Conservation (phyloP, 2,329 filamentous ascomycete species). For the Fusarium scirpi region DNA sequence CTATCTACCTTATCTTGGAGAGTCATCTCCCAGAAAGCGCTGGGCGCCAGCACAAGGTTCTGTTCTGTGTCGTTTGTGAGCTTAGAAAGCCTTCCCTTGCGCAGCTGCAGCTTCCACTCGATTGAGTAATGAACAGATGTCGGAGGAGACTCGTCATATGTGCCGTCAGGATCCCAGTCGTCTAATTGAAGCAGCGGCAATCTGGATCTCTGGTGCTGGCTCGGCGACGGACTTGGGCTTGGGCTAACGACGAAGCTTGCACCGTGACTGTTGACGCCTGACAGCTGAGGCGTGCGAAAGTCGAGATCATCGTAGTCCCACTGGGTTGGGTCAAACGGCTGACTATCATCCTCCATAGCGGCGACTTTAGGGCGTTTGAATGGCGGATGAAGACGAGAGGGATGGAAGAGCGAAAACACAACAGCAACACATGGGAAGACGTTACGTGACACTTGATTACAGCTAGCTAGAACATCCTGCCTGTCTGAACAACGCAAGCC, state of each 20-base stretch:
- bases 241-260: neutral
- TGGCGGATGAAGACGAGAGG: too few relatives aligned
- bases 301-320: neutral
- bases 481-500: neutral
- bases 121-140: slow-evolving; percentile 23
- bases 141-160: slow-evolving; percentile 17
- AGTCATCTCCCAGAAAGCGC: slow-evolving; percentile 18
- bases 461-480: neutral
- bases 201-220: neutral
- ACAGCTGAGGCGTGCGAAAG: slow-evolving; percentile 1
- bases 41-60: slow-evolving; percentile 13
- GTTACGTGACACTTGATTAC: neutral
- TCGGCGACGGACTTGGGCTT: neutral
- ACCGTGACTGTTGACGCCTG: neutral
- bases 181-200: slow-evolving; percentile 16
- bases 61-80: slow-evolving; percentile 14
- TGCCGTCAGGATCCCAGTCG: slow-evolving; percentile 15
- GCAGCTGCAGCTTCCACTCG: slow-evolving; percentile 23
- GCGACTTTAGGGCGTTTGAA: neutral
- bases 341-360: slow-evolving; percentile 5
- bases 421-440: neutral
- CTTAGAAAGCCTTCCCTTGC: slow-evolving; percentile 11
- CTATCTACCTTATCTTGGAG: slow-evolving; percentile 13
- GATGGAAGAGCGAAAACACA: neutral
- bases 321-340: neutral